phyloP scores from a whole-genome alignment of 257 asterid species.

The Nicotiana obtusifolia region DNA sequence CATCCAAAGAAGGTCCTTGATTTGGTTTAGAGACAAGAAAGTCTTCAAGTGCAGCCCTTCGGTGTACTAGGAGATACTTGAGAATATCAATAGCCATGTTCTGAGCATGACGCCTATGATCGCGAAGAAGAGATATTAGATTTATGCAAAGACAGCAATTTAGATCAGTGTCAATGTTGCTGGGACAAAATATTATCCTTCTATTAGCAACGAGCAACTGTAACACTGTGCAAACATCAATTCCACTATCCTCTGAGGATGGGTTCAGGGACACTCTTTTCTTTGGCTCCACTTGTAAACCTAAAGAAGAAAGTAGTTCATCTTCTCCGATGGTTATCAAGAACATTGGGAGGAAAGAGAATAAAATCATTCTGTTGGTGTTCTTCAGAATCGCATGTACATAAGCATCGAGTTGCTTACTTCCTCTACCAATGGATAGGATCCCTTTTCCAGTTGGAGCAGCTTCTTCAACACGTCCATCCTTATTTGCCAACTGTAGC shows the following conservation, averaged over 20 bases:
- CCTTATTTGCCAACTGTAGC: conserved; percentile 97
- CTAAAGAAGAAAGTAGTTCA: conserved; percentile 65
- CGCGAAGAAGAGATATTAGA: conserved; percentile 76
- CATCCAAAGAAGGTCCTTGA: conserved; percentile 72
- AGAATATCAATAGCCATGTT: conserved; percentile 86
- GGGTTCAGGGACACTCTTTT: conserved; percentile 37
- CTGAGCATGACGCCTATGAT: conserved; percentile 61
- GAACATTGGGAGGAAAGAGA: conserved; percentile 95
- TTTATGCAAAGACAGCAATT: conserved; percentile 90
- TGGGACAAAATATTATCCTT: conserved; percentile 83
- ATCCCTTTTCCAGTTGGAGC: conserved; percentile 76
- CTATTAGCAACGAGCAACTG: conserved; percentile 89
- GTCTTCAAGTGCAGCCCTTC: conserved; percentile 88
- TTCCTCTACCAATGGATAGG: conserved; percentile 96
- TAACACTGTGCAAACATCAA: conserved; percentile 63
- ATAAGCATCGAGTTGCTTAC: conserved; percentile 78
- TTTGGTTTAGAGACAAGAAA: conserved; percentile 84
- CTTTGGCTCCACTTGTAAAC: conserved; percentile 65
- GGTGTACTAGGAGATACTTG: conserved; percentile 87
- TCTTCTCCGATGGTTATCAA: conserved; percentile 84
- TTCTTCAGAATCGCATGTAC: conserved; percentile 73
- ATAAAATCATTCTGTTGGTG: conserved; percentile 69
- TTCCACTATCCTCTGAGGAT: conserved; percentile 58
- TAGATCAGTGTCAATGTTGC: conserved; percentile 87
- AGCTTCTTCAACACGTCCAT: conserved; percentile 90